Base-by-base conservation (phyloP, 139 green algal genomes). In the Choricystis sp. region DNA sequence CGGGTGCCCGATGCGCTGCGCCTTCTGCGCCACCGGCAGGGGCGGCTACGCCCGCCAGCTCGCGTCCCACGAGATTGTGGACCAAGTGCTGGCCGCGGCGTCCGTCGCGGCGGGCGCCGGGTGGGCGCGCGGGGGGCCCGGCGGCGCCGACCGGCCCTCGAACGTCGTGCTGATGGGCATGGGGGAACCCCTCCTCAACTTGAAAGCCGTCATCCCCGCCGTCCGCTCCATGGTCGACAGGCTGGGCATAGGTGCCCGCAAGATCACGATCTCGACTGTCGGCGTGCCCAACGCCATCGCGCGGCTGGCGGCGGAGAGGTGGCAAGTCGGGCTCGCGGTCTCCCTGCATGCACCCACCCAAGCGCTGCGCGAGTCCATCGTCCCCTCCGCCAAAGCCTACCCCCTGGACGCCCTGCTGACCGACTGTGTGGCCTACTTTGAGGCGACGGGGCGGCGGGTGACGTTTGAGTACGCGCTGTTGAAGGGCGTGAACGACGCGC, bases 381-480 rank as follows among this genome's bases (percentile, higher is more conserved):
- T 84, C 28, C 77, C 79, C 27, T 77, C 62, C 4, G 87, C 84
- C 4, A 80, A 80, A 28, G 81, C 78, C 4, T 98, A 97, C 76
- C 88, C 89, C 0, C 64, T 97, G 3, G 56, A 86, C 9, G 89
- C 82, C 26, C 78, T 95, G 0, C 72, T 94, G 71, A 26, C 67
- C 3, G 87, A 95, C 74, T 92, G 86, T 73, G 56, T 31, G 2
- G 40, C 63, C 29, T 95, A 89, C 73, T 92, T 86, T 64, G 64
- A 65, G 62, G 31, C 68, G 28, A 96, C 92, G 1, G 81, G 87
- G 29, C 75, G 91, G 2, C 72, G 93, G 1, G 79, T 99, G 2
- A 95, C 82, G 1, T 98, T 98, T 64, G 93, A 99, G 75, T 98
- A 98, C 83, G 94, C 86, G 0, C 81, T 99, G 19, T 70, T 99